Percentiles rank a stretch among this genome's conserved stretches.
Evolutionary conservation across 805 yeast genomes (phyloP).

Genomic region (Candida sphagnicola): DNA sequence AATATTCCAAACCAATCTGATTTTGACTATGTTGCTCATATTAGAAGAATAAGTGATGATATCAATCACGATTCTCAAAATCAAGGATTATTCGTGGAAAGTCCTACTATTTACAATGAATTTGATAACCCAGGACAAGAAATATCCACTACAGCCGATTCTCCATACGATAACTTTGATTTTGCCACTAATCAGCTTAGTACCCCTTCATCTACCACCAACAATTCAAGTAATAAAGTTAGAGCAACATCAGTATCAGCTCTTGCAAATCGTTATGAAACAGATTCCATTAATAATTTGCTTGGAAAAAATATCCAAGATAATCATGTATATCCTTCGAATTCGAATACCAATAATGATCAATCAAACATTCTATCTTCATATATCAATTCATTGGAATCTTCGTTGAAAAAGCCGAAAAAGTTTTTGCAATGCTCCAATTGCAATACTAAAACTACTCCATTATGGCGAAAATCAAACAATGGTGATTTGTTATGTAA

Average conservation of each 20-base stretch:
- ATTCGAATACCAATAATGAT: slow-evolving; percentile 4
- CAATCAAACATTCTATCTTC: slow-evolving; percentile 28
- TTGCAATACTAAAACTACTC: slow-evolving; percentile 43
- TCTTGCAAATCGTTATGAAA: not conserved
- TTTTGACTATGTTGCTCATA: slow-evolving; percentile 45
- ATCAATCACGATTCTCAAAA: not conserved
- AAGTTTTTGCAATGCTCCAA: slow-evolving; percentile 35
- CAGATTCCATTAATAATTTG: not conserved
- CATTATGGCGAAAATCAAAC: slow-evolving; percentile 41
- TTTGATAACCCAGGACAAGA: not conserved
- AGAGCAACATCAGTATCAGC: not conserved
- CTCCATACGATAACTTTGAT: not conserved
- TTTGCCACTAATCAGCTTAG: not conserved
- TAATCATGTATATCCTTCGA: no score
- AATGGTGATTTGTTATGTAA: slow-evolving; percentile 42
- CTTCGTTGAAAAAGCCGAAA: slow-evolving; percentile 11
- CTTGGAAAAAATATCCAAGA: not conserved
- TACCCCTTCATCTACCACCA: slow-evolving; percentile 6
- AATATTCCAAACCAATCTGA: slow-evolving; percentile 32
- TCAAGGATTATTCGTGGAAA: not conserved
- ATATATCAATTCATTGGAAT: slow-evolving; percentile 37
- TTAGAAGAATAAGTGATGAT: slow-evolving; percentile 36
- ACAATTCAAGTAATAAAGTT: not conserved
- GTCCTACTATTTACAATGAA: not conserved
- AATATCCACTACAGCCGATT: not conserved